A percentile compares a stretch with the other conserved stretches of the same genome.
Conservation (phyloP, 306 rosid genomes). For the Fragaria nilgerrensis region DNA sequence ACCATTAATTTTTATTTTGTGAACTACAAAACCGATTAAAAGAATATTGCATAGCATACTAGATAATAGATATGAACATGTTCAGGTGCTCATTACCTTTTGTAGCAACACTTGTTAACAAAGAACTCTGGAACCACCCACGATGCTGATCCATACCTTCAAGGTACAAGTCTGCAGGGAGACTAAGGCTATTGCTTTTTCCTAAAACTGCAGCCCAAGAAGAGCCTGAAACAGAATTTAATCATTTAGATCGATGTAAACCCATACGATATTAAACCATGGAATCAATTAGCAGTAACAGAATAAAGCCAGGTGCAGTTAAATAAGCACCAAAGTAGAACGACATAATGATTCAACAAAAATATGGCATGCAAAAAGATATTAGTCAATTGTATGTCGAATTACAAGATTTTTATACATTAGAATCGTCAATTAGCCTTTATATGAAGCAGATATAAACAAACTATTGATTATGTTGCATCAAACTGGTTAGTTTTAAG, state of each 20-base stretch:
- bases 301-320: constrained; percentile 6
- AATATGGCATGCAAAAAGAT: not conserved
- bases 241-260: constrained; percentile 20
- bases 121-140: constrained; percentile 99
- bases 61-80: constrained; percentile 1
- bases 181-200: constrained; percentile 56
- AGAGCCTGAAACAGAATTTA: constrained; percentile 69
- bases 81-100: constrained; percentile 55
- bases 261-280: constrained; percentile 10
- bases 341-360: not conserved
- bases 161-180: constrained; percentile 93
- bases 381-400: not conserved
- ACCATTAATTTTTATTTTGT: not conserved
- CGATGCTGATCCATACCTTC: constrained; percentile 99
- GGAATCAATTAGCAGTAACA: not conserved
- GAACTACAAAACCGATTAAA: not conserved
- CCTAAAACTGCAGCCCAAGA: constrained; percentile 98
- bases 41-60: not conserved
- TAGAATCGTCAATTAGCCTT: not conserved
- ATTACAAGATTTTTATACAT: constrained; percentile 1
- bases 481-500: not conserved
- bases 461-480: not conserved
- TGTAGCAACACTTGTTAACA: constrained; percentile 87
- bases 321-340: constrained; percentile 5
- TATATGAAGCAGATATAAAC: not conserved